Percentiles rank a stretch among this genome's conserved stretches.
Conservation (phyloP, 2,329 filamentous ascomycete species). For the Leptographium flavum region DNA sequence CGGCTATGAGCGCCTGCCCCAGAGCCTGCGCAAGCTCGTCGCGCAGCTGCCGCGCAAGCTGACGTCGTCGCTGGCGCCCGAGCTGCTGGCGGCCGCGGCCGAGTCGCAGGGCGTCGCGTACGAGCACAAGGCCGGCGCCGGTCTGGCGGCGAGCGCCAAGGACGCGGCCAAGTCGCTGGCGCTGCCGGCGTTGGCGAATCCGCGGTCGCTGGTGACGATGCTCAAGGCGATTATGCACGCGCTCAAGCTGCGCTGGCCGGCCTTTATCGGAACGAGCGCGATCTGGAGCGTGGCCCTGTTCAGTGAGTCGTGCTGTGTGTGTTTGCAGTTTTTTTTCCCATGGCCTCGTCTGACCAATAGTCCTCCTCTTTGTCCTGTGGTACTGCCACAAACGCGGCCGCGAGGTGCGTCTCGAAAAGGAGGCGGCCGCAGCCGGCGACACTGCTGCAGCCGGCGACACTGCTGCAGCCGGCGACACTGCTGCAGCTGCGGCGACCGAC, state of each 20-base stretch:
- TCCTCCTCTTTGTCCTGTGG: slow-evolving; percentile 89
- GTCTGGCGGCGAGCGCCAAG: slow-evolving; percentile 28
- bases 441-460: neutral
- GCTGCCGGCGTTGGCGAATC: slow-evolving; percentile 64
- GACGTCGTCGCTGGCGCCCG: slow-evolving; percentile 60
- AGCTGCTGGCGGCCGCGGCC: slow-evolving; percentile 65
- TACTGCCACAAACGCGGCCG: slow-evolving; percentile 94
- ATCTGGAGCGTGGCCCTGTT: slow-evolving; percentile 82
- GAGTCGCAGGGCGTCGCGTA: slow-evolving; percentile 55
- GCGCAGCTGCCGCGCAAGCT: slow-evolving; percentile 73
- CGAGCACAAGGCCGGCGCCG: slow-evolving; percentile 26
- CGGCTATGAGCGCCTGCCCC: slow-evolving; percentile 55
- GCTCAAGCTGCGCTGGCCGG: slow-evolving; percentile 75
- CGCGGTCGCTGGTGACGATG: slow-evolving; percentile 73
- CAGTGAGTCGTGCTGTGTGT: slow-evolving; percentile 38
- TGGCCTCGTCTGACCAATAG: slow-evolving; percentile 24
- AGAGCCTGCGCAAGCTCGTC: slow-evolving; percentile 73
- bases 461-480: neutral
- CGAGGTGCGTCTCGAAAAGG: slow-evolving; percentile 57
- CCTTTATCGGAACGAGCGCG: slow-evolving; percentile 81
- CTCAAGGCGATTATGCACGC: slow-evolving; percentile 84
- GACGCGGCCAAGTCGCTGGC: slow-evolving; percentile 52
- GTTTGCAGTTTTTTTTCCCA: neutral
- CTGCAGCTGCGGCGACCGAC: neutral
- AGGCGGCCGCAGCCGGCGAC: slow-evolving; percentile 14